phyloP scores from a whole-genome alignment of 495 filamentous ascomycete species.

The Lophiotrema nucula region DNA sequence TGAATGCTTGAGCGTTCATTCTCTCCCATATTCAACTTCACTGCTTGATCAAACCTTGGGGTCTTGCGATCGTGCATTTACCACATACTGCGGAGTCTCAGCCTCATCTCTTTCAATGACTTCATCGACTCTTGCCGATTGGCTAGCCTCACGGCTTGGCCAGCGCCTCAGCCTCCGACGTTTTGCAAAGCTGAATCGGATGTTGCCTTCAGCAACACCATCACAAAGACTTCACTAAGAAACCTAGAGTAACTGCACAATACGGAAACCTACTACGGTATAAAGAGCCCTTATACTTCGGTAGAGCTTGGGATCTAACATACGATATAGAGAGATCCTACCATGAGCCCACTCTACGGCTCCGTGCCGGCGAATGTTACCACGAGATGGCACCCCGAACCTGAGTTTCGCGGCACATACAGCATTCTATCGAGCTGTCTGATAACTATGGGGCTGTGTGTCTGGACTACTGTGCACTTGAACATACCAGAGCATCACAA shows the following conservation, averaged over 20 bases:
- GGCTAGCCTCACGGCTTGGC: not conserved
- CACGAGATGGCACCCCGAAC: slow-evolving; percentile 25
- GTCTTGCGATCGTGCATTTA: too few species aligned
- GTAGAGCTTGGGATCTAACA: too few species aligned
- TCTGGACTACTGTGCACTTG: slow-evolving; percentile 48
- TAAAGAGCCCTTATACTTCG: too few species aligned
- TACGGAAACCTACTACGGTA: too few species aligned
- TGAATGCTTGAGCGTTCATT: too few species aligned
- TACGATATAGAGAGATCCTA: not conserved
- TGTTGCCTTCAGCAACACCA: not conserved
- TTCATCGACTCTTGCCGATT: not conserved
- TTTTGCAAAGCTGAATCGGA: not conserved
- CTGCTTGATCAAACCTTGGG: too few species aligned
- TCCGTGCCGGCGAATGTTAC: not conserved
- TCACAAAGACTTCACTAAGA: not conserved
- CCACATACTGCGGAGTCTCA: too few species aligned
- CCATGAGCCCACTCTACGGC: slow-evolving; percentile 5
- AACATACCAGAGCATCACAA: slow-evolving; percentile 41
- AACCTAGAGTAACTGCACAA: not conserved
- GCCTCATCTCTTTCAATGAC: too few species aligned
- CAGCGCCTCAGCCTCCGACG: not conserved
- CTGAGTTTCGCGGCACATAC: slow-evolving; percentile 41
- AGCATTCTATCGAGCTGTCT: slow-evolving; percentile 42
- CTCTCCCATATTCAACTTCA: too few species aligned
- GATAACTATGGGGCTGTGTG: slow-evolving; percentile 43